Evolutionary conservation across 176 grass and related monocot genomes (phyloP).

Genomic region (Ananas comosus): DNA sequence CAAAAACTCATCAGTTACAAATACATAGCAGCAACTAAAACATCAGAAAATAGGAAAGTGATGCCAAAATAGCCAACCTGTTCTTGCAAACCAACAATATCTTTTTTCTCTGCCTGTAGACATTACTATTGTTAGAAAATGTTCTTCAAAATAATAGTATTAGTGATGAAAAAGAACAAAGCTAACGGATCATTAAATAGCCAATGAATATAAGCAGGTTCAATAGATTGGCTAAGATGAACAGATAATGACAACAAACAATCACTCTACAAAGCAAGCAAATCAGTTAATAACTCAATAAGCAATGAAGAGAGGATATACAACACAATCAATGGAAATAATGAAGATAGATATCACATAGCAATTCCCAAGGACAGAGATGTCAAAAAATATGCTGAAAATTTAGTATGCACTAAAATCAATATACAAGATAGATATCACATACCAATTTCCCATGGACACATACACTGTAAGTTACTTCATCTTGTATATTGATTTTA

Average conservation of each 20-base stretch:
- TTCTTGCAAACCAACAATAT: slow-evolving; percentile 68
- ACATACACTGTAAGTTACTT: too few relatives aligned
- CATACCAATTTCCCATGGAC: too few relatives aligned
- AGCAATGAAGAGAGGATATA: background rate
- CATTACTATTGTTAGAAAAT: background rate
- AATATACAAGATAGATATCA: too few relatives aligned
- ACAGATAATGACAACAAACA: too few relatives aligned
- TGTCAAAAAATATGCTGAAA: too few relatives aligned
- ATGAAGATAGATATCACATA: too few relatives aligned
- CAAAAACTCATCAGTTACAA: background rate
- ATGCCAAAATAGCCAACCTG: background rate
- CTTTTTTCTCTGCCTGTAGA: slow-evolving; percentile 75
- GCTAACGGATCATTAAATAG: background rate
- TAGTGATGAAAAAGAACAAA: background rate
- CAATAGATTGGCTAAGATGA: too few relatives aligned
- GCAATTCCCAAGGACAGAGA: too few relatives aligned
- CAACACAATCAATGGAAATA: too few relatives aligned
- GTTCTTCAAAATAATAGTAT: background rate
- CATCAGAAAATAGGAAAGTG: slow-evolving; percentile 34
- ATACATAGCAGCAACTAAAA: background rate
- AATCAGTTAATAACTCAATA: background rate
- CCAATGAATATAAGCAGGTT: background rate
- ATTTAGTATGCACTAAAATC: too few relatives aligned
- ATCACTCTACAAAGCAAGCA: too few relatives aligned
- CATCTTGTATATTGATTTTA: too few relatives aligned